Base-by-base conservation (phyloP, 768 basidiomycete species). In the Agrocybe praecox region DNA sequence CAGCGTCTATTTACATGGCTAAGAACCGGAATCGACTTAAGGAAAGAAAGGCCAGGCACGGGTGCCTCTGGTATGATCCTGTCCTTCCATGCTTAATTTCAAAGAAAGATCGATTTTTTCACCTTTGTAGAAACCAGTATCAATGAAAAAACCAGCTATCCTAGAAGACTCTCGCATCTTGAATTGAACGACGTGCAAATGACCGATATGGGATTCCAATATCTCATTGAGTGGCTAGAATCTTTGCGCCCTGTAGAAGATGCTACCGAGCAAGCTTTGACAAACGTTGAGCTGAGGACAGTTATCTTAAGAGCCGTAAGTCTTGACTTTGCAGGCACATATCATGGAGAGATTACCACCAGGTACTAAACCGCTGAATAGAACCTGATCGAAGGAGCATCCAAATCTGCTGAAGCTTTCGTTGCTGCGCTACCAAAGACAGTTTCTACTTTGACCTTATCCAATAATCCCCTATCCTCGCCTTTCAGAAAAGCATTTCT, bases 391-490 rank as follows among this genome's bases (percentile, higher is more conserved):
- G 21, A 53, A 46, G 64, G 64, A 42, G 53, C 54, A 7, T 50
- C 55, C 17, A 40, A 58, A 10, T 19, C 57, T 21, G 64, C 64
- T n/a, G 23, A 51, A 44, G 23, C 43, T 5, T 54, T 65, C 45
- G 22, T 65, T 12, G 57, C 47, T 45, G 36, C 58, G 12, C 22
- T 49, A 19, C 42, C 55, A 1, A 34, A 46, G 14, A 44, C 59
- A 10, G 22, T 63, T 2, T 42, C 55, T 3, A 46, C 49, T 18
- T 33, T 66, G 12, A 15, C 49, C 29, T 46, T 66, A 18, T 61
- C 61, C 40, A 61, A 57, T 29, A 66, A 64, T 44, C 57, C 57
- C 0, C 53, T 64, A 6, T 66, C 65, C 1, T 8, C 59, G n/a
- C 32, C 40, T 12, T 66, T 66, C 53, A 58, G 55, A 36, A 48